A percentile compares a stretch with the other conserved stretches of the same genome.
Conservation (phyloP, 495 filamentous ascomycete genomes). For the Aspergillus bertholletiae region DNA sequence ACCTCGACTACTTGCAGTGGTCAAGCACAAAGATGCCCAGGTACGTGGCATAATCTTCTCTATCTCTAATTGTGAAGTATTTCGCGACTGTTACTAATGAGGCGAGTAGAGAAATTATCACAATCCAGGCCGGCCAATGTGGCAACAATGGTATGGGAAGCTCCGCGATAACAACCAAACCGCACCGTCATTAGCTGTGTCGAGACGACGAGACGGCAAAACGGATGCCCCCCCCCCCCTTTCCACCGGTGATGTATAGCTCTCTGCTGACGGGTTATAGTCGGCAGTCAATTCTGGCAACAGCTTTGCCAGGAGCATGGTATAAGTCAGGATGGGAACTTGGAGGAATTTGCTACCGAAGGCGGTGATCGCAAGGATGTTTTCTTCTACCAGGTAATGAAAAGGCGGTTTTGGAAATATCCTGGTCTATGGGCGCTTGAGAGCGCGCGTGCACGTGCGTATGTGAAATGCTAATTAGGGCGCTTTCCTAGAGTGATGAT, state of each 20-base stretch:
- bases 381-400: constrained; percentile 94
- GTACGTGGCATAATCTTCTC: constrained; percentile 20
- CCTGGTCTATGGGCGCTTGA: no score
- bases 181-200: not conserved
- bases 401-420: no score
- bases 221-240: no score
- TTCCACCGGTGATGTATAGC: not conserved
- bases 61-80: not conserved
- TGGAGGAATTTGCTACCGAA: constrained; percentile 93
- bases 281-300: constrained; percentile 95
- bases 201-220: not conserved
- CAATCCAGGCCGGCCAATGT: constrained; percentile 97
- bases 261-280: constrained; percentile 40
- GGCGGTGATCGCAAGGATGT: constrained; percentile 98
- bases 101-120: constrained; percentile 86
- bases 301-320: constrained; percentile 97
- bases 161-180: not conserved
- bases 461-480: no score
- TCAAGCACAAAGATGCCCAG: constrained; percentile 41
- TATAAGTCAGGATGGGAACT: constrained; percentile 93
- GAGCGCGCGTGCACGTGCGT: no score
- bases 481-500: constrained; percentile 68
- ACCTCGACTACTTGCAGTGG: constrained; percentile 23
- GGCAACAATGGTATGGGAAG: constrained; percentile 90
- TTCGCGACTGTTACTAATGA: constrained; percentile 1